These are phyloP conservation scores for Cinnamomum chago DNA, from an alignment of 164 flowering plant genomes.

Conservation along the genomic window DNA sequence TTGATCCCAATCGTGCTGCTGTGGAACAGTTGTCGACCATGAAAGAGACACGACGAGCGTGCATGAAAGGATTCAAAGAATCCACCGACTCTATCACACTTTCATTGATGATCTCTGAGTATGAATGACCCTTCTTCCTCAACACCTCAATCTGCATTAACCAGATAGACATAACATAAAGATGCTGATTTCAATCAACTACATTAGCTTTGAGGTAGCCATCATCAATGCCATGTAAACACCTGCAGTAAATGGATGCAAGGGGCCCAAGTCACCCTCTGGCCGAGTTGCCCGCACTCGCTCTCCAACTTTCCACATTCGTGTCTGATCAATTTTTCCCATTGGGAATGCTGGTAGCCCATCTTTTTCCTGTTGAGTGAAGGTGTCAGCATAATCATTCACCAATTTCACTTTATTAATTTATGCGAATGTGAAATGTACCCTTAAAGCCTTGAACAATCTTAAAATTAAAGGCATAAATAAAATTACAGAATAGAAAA, in stretches of 20 bases:
- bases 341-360: slow-evolving; percentile 98
- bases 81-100: slow-evolving; percentile 95
- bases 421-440: no score
- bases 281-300: slow-evolving; percentile 69
- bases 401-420: no score
- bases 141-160: slow-evolving; percentile 75
- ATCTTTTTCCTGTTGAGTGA: slow-evolving; percentile 69
- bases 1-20: slow-evolving; percentile 87
- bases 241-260: slow-evolving; percentile 92
- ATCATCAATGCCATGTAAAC: slow-evolving; percentile 92
- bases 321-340: slow-evolving; percentile 95
- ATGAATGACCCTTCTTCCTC: slow-evolving; percentile 97
- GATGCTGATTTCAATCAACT: no score
- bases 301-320: slow-evolving; percentile 99
- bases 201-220: slow-evolving; percentile 30
- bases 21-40: slow-evolving; percentile 99
- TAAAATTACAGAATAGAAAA: no score
- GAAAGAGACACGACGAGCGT: slow-evolving; percentile 94
- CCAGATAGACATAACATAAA: background rate
- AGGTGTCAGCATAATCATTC: background rate
- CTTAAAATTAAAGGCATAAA: no score
- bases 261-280: slow-evolving; percentile 80
- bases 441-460: no score
- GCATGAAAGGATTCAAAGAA: slow-evolving; percentile 98
- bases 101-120: slow-evolving; percentile 95